These are phyloP conservation scores for Phallus indusiatus DNA, from an alignment of 768 basidiomycete species.

Conservation along the genomic window DNA sequence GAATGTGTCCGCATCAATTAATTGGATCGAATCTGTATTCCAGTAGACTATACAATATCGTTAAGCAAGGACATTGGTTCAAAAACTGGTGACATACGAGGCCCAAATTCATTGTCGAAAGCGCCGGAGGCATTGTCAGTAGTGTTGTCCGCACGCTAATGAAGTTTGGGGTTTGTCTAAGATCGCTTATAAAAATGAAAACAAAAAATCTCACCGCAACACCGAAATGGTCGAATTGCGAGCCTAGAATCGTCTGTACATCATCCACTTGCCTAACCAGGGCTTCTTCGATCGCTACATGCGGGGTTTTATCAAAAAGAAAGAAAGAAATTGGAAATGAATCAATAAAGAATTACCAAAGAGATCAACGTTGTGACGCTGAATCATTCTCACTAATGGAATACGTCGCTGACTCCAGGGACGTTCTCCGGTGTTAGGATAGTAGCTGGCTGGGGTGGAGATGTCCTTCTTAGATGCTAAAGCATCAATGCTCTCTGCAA, in stretches of 20 bases:
- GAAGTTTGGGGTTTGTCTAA: not conserved
- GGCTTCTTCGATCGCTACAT: slow-evolving; percentile 43
- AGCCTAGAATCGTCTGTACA: slow-evolving; percentile 41
- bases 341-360: slow-evolving; percentile 32
- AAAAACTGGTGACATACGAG: not conserved
- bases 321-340: not conserved
- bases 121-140: not conserved
- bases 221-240: slow-evolving; percentile 29
- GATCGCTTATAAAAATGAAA: not conserved
- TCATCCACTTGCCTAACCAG: slow-evolving; percentile 48
- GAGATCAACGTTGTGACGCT: slow-evolving; percentile 27
- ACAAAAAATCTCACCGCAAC: not conserved
- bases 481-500: slow-evolving; percentile 32
- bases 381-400: slow-evolving; percentile 25
- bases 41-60: not conserved
- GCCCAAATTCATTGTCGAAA: slow-evolving; percentile 1
- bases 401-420: slow-evolving; percentile 47
- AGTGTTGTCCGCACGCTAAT: not conserved
- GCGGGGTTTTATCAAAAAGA: not conserved
- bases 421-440: slow-evolving; percentile 29
- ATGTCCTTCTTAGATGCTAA: slow-evolving; percentile 14
- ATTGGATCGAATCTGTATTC: slow-evolving; percentile 15
- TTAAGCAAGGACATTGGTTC: not conserved
- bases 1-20: slow-evolving; percentile 38
- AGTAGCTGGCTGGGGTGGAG: slow-evolving; percentile 15